These are phyloP conservation scores for Pseudevernia furfuracea DNA, from an alignment of 495 filamentous ascomycete genomes.

Conservation along the genomic window DNA sequence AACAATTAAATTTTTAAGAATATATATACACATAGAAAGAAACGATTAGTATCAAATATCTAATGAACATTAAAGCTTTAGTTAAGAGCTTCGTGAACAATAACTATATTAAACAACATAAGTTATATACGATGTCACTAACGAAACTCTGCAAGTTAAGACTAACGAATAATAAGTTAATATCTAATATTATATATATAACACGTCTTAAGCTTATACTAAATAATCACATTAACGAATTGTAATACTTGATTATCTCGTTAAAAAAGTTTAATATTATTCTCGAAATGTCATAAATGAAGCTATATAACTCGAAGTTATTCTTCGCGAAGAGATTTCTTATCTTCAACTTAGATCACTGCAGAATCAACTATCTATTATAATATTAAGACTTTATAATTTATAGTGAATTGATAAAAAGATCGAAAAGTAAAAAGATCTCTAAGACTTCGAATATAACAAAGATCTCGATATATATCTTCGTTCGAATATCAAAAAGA, in stretches of 20 bases:
- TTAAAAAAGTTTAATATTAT: constrained; percentile 4
- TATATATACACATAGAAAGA: too few relatives aligned
- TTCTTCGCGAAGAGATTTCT: not conserved
- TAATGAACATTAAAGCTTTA: not conserved
- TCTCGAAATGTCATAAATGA: not conserved
- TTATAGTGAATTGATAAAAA: not conserved
- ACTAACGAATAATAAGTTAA: too few relatives aligned
- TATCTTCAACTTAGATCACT: not conserved
- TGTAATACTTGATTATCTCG: not conserved
- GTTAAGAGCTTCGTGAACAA: not conserved
- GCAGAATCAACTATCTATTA: not conserved
- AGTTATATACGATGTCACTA: too few relatives aligned
- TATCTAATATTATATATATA: too few relatives aligned
- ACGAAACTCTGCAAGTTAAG: too few relatives aligned
- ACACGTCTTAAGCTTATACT: too few relatives aligned
- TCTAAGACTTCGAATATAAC: not conserved
- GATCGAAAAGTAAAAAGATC: not conserved
- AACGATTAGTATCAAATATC: not conserved
- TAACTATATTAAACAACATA: not conserved
- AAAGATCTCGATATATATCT: constrained; percentile 3
- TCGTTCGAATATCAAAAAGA: not conserved
- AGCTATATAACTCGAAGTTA: not conserved
- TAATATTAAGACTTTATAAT: not conserved
- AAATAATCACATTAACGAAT: not conserved
- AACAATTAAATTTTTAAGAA: not conserved